Percentiles rank a stretch among this genome's conserved stretches.
Conservation (phyloP, 2,329 filamentous ascomycete species). For the Hypoxylon sp. region DNA sequence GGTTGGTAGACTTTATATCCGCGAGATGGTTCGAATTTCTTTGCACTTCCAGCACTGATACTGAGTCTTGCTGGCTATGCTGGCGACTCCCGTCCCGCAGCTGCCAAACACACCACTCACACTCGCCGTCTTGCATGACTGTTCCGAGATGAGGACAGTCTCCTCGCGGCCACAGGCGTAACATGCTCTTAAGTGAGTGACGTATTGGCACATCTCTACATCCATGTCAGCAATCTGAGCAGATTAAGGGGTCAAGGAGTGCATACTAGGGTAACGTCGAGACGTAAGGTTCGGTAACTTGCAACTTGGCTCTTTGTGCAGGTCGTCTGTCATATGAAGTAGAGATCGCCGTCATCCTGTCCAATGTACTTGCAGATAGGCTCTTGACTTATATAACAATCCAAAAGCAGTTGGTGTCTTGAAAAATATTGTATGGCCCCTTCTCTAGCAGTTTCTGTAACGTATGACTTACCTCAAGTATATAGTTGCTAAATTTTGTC, state of each 20-base stretch:
- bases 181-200: slow-evolving; percentile 51
- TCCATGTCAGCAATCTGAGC: slow-evolving; percentile 5
- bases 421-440: no score
- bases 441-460: slow-evolving; percentile 31
- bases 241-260: background rate
- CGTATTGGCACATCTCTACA: slow-evolving; percentile 52
- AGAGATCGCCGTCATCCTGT: slow-evolving; percentile 18
- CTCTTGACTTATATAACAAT: no score
- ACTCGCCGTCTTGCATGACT: slow-evolving; percentile 46
- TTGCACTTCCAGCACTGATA: slow-evolving; percentile 53
- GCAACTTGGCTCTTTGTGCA: slow-evolving; percentile 9
- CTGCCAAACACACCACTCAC: slow-evolving; percentile 50
- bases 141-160: slow-evolving; percentile 54
- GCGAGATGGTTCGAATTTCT: slow-evolving; percentile 35
- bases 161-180: slow-evolving; percentile 49
- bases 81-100: slow-evolving; percentile 48
- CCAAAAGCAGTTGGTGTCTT: no score
- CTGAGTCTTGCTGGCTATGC: slow-evolving; percentile 43
- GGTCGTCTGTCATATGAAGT: slow-evolving; percentile 13
- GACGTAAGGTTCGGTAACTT: slow-evolving; percentile 9
- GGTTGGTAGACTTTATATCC: slow-evolving; percentile 11
- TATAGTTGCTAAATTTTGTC: slow-evolving; percentile 23
- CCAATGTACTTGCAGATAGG: no score
- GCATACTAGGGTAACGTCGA: slow-evolving; percentile 27
- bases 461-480: slow-evolving; percentile 30